Base-by-base conservation (phyloP, 805 yeast genomes). In the Yarrowia sp. region DNA sequence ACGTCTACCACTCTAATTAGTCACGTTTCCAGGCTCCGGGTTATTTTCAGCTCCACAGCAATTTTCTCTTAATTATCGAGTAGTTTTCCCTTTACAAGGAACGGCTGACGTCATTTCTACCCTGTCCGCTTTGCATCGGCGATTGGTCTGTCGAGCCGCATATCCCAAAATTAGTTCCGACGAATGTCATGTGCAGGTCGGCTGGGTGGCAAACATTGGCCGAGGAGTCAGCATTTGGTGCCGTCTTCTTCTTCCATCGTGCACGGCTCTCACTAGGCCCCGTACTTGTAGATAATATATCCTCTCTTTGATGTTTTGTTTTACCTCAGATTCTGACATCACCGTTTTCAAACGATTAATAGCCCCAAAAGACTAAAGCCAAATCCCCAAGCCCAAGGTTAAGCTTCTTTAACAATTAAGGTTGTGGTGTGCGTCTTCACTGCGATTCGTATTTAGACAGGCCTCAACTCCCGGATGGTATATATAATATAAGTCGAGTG, bases 291-390 rank as follows among this genome's bases (percentile, higher is more conserved):
- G 30, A 24, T 24, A 24, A 24, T 24, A 24, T 24, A 24, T 24
- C 30, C 30, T 24, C 30, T 24, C 30, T 24, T 24, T 24, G 30
- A 24, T 24, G 30, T 24, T 24, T 24, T 24, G 30, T 24, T 24
- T 24, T 24, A 24, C 30, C 30, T 24, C 30, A 24, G 30, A 24
- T 5, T 24, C 61, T 55, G 61, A 40, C 61, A 55, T 55, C 61
- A 55, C 61, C 61, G 61, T 55, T 55, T 55, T 15, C 61, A 55
- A 53, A 39, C 61, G 61, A 52, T 38, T 38, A 52, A 20, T 52
- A 52, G 58, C 58, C 58, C 58, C 58, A 52, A 52, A 36, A 17
- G 15, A 4, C 17, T 14, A 38, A 52, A 52, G 33, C 19, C 43
- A 39, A 39, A 24, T 24, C 30, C 30, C 30, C 3, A 24, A 10